Evolutionary conservation across 208 protist genomes (phyloP), one percentile per base, ranked within the genome.

Genomic region (Leishmania gerbilli): DNA sequence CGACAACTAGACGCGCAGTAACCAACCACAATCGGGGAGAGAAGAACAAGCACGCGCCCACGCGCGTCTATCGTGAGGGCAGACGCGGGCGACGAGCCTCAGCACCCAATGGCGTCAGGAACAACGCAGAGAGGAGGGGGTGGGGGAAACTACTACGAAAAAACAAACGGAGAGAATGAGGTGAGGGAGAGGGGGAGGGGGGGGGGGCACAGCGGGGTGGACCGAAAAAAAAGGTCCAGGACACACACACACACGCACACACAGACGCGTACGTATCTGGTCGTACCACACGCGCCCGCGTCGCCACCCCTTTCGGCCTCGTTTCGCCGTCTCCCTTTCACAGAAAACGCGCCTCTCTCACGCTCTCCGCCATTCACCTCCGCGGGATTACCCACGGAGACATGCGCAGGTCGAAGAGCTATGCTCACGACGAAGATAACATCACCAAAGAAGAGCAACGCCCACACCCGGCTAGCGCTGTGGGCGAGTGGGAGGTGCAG

Each of bases 91-190:
- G 15, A 68, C 17, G 31, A 68, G 15, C 62, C 0, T 68, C 15
- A 19, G 27, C 62, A 40, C 21, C n/a, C 45, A 49, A 71, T 40
- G 21, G 19, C 47, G 27, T 24, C 27, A 6, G 55, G 7, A 64
- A 17, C n/a, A 49, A 37, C 6, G 76, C 21, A 24, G 69, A 77
- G 34, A 72, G 40, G 37, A 45, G 13, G 51, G 56, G 42, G 58
- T 65, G 47, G 27, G 74, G 47, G 1, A 40, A 1, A 62, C 6
- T 34, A 31, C 13, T 13, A 45, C 17, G 21, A 64, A 40, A 21
- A 74, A 4, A 64, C 58, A 74, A 42, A 79, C 19, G 60, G 56
- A 74, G 60, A 79, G 71, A 24, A 24, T 56, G 13, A 58, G 42
- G 42, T 27, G 4, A 34, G 69, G 19, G 9, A 60, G 34, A 42